Base-by-base conservation (phyloP, 305 asterid species). In the Nicotiana rustica region DNA sequence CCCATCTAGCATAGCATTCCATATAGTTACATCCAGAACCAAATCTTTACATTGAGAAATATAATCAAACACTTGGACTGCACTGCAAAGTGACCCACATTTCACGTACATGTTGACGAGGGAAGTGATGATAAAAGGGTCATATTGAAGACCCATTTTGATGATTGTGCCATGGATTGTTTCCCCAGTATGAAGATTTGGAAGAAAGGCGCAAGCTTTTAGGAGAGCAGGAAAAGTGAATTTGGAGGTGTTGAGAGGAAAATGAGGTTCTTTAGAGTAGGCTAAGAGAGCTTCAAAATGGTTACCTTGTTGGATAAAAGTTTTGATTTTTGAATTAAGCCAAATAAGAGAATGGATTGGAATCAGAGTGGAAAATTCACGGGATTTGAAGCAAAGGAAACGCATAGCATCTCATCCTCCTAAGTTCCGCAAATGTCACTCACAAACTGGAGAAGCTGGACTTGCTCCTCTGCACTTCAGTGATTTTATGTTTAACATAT, bases 1-100 rank as follows among this genome's bases (percentile, higher is more conserved):
- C 80, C 98, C 97, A 85, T 93, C 92, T 64, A 94, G 83, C 91
- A 94, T 89, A 18, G 96, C 87, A 83, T 96, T 96, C 98, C 97
- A 94, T 33, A 93, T 76, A 8, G 95, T 94, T 31, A 88, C 96
- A 82, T 96, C 98, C 55, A 41, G 88, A 68, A 81, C 38, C 71
- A 86, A 82, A 64, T 71, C 77, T 44, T 88, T 89, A 61, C 90
- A 67, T 2, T 84, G 85, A 4, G 90, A 81, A 92, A 89, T 33
- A 64, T 88, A 83, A 62, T 93, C 98, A 77, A 96, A 96, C 96
- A 96, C 82, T 49, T 92, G 61, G 68, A 82, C 83, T 67, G 97
- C 98, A 88, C 35, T 79, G 61, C 79, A 10, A 65, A 94, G 84
- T 3, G 86, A 85, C 62, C 94, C 90, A 33, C 94, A 86, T 87